Percentiles rank a stretch among this genome's conserved stretches.
Evolutionary conservation across 345 rosid species (phyloP).

Genomic region (Isatis tinctoria): DNA sequence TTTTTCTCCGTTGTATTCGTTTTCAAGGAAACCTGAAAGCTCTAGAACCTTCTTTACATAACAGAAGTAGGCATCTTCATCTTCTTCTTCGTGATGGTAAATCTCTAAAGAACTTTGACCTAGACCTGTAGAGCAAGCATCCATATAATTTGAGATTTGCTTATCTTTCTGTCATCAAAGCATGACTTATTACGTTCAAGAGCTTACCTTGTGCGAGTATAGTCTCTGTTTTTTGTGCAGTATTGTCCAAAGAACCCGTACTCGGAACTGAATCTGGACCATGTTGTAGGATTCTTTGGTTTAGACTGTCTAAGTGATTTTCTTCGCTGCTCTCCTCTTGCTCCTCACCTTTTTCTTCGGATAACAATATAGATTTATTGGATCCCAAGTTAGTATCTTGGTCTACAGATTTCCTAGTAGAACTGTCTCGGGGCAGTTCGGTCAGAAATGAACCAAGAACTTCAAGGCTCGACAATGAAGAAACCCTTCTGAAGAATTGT

Average conservation of each 20-base stretch:
- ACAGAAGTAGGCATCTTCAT: slow-evolving; percentile 40
- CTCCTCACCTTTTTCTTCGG: slow-evolving; percentile 26
- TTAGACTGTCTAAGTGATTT: slow-evolving; percentile 2
- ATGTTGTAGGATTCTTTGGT: slow-evolving; percentile 13
- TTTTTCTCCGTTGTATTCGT: slow-evolving; percentile 28
- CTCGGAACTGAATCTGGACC: slow-evolving; percentile 28
- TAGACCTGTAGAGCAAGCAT: slow-evolving; percentile 12
- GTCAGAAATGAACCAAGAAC: slow-evolving; percentile 48
- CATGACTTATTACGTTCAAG: not conserved
- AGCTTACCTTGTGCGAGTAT: slow-evolving; percentile 19
- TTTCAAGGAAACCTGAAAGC: slow-evolving; percentile 56
- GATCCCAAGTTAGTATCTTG: slow-evolving; percentile 9
- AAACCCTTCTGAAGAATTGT: slow-evolving; percentile 59
- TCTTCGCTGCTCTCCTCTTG: slow-evolving; percentile 32
- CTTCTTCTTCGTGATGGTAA: slow-evolving; percentile 22
- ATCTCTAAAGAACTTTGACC: not conserved
- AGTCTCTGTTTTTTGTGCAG: not conserved
- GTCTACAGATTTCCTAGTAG: slow-evolving; percentile 21
- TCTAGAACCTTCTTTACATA: slow-evolving; percentile 54
- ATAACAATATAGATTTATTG: slow-evolving; percentile 7
- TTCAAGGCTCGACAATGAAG: slow-evolving; percentile 75
- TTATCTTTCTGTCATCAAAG: not conserved
- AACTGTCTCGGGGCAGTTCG: slow-evolving; percentile 36
- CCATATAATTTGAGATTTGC: not conserved
- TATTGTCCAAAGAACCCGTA: slow-evolving; percentile 6